Conservation (phyloP, 139 green algal genomes). For the Chlamydomonas eustigma region DNA sequence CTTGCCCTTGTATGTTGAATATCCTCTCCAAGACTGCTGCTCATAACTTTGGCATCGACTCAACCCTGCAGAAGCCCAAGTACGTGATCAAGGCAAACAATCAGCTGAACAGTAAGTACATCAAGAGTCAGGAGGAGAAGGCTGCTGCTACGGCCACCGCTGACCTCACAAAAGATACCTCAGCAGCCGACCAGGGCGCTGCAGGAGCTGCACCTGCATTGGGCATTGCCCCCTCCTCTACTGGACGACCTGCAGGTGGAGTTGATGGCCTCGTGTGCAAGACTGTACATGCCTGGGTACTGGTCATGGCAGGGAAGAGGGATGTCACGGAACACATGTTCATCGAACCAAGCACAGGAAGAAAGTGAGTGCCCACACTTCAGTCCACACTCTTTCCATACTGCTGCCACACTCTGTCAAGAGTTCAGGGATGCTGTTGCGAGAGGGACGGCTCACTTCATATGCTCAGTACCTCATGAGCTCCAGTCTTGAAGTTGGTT, state of each 20-base stretch:
- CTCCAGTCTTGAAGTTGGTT: too few relatives aligned
- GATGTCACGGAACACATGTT: slow-evolving; percentile 62
- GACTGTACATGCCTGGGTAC: slow-evolving; percentile 74
- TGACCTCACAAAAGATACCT: slow-evolving; percentile 1
- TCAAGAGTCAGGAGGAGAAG: slow-evolving; percentile 21
- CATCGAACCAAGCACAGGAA: slow-evolving; percentile 68
- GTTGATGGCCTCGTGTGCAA: slow-evolving; percentile 19
- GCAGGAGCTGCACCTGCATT: not conserved
- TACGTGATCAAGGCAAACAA: slow-evolving; percentile 25
- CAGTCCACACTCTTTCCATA: too few relatives aligned
- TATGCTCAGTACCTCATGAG: too few relatives aligned
- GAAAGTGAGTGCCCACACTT: too few relatives aligned
- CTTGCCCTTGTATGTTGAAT: too few relatives aligned
- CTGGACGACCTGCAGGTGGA: not conserved
- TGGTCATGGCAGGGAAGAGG: slow-evolving; percentile 63
- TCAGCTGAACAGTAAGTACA: slow-evolving; percentile 31
- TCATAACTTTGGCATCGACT: not conserved
- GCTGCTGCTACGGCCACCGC: slow-evolving; percentile 2
- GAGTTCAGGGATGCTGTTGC: too few relatives aligned
- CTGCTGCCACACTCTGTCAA: too few relatives aligned
- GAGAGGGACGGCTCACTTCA: too few relatives aligned
- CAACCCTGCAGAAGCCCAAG: slow-evolving; percentile 26
- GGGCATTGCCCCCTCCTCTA: too few relatives aligned
- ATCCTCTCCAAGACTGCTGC: too few relatives aligned
- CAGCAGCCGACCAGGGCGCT: not conserved